Conservation (phyloP, 2,329 filamentous ascomycete genomes). For the Penicillium glabrum region DNA sequence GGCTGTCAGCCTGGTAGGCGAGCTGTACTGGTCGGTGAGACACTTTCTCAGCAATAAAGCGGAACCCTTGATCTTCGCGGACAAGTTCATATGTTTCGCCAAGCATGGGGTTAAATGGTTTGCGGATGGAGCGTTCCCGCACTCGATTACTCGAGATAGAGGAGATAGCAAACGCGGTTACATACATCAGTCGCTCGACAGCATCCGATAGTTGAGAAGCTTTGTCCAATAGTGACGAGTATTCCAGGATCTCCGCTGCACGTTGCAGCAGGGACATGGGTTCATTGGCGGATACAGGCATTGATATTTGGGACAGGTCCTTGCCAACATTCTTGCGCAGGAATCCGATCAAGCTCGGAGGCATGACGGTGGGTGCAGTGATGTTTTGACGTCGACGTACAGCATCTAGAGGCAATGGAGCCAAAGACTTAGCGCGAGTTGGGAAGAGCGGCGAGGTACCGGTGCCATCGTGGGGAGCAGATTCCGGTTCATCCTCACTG, state of each 20-base stretch:
- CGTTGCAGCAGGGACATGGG: constrained; percentile 85
- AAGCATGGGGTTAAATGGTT: constrained; percentile 95
- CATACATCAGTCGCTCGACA: constrained; percentile 74
- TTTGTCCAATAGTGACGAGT: constrained; percentile 77
- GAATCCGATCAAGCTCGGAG: constrained; percentile 90
- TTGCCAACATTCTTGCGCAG: constrained; percentile 97
- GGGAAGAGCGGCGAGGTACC: constrained; percentile 64
- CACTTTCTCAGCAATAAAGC: constrained; percentile 93
- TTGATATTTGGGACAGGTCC: constrained; percentile 92
- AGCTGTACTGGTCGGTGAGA: constrained; percentile 88
- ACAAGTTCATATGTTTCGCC: constrained; percentile 95
- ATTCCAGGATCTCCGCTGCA: constrained; percentile 86
- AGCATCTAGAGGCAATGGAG: constrained; percentile 70
- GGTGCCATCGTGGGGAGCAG: constrained; percentile 35
- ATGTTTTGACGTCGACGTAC: constrained; percentile 70
- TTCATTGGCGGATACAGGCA: constrained; percentile 97
- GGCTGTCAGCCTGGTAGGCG: constrained; percentile 87
- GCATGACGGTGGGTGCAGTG: constrained; percentile 70
- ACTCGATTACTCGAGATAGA: constrained; percentile 78
- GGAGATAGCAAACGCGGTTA: constrained; percentile 88
- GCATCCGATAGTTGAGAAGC: constrained; percentile 59
- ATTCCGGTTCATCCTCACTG: constrained; percentile 55
- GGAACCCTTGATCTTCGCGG: constrained; percentile 80
- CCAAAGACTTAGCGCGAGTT: constrained; percentile 69
- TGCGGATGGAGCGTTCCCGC: constrained; percentile 88